Evolutionary conservation across 1,284 basidiomycete genomes (phyloP), one percentile per base, ranked within the genome.

Genomic region (Amylostereum chailletii): DNA sequence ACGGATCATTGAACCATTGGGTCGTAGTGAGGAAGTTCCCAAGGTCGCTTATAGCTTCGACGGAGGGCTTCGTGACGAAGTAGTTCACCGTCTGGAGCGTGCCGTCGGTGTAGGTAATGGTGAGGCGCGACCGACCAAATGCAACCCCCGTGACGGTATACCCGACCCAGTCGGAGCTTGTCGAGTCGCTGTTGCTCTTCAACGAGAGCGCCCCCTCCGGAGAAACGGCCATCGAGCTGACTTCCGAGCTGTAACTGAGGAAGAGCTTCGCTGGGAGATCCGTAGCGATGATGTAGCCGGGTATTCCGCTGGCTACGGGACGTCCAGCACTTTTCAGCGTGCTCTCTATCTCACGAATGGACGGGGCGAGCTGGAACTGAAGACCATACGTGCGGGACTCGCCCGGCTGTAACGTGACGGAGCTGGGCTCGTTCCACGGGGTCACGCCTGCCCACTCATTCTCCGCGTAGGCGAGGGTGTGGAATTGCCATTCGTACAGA

Each of bases 401-500:
- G 1, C 71, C 71, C 4, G 76, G 69, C 39, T 72, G 66, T 1
- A 81, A 64, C 5, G 63, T 66, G n/a, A 60, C 63, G n/a, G 75
- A 77, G 1, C 76, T 74, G 0, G 77, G 69, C 4, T 69, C 69
- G 57, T 79, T 81, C 77, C 77, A 79, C 0, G 78, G 76, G 0
- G 72, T 72, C 34, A 74, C 74, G 29, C 56, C 56, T 5, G 65
- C 63, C 78, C 78, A 79, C 55, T 79, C 77, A 55, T 76, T 75
- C 56, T 79, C 65, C 7, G 77, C 77, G 55, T 77, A 79, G 0
- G 77, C 77, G 26, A 78, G 62, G 1, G 77, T 79, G 50, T 79
- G 78, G 60, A 79, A 78, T 54, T 77, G 74, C 77, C 77, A 79
- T 63, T 78, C 76, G 62, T 78, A 78, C 5, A 79, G 59, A 0